Evolutionary conservation across 2,329 filamentous ascomycete species (phyloP).

Genomic region (Hypoxylon sp.): DNA sequence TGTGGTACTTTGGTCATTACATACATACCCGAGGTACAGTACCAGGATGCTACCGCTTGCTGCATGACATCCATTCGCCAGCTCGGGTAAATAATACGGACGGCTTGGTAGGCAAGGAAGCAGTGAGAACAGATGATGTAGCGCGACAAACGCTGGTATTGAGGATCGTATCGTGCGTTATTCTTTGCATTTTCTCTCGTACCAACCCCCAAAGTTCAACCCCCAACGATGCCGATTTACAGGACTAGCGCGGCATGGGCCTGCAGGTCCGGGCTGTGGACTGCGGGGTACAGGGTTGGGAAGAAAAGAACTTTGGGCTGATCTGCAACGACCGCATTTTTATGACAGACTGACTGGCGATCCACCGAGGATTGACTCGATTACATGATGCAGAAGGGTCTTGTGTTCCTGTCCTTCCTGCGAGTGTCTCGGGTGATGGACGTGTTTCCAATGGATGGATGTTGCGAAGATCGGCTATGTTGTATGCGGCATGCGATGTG

Average conservation of each 20-base stretch:
- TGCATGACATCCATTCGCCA: constrained; percentile 37
- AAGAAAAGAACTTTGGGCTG: constrained; percentile 25
- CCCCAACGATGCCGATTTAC: constrained; percentile 35
- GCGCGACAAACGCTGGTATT: constrained; percentile 37
- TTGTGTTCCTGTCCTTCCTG: constrained; percentile 37
- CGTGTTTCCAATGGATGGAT: constrained; percentile 42
- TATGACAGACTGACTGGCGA: constrained; percentile 32
- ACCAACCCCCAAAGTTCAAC: constrained; percentile 8
- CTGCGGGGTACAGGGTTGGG: constrained; percentile 46
- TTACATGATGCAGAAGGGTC: constrained; percentile 40
- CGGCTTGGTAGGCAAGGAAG: constrained; percentile 7
- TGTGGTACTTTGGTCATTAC: constrained; percentile 41
- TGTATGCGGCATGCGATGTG: constrained; percentile 43
- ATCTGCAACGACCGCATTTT: constrained; percentile 44
- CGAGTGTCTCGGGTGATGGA: constrained; percentile 43
- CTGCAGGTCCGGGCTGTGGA: constrained; percentile 47
- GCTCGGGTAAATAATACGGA: constrained; percentile 35
- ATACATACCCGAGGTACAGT: constrained; percentile 39
- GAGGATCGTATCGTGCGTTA: constrained; percentile 35
- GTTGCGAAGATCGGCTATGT: constrained; percentile 37
- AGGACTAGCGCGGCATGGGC: constrained; percentile 38
- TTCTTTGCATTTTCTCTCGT: constrained; percentile 36
- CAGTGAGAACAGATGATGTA: constrained; percentile 16
- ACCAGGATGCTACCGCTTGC: constrained; percentile 26
- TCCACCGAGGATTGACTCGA: constrained; percentile 33